phyloP scores from a whole-genome alignment of 306 rosid species.

The Quercus bicolor region DNA sequence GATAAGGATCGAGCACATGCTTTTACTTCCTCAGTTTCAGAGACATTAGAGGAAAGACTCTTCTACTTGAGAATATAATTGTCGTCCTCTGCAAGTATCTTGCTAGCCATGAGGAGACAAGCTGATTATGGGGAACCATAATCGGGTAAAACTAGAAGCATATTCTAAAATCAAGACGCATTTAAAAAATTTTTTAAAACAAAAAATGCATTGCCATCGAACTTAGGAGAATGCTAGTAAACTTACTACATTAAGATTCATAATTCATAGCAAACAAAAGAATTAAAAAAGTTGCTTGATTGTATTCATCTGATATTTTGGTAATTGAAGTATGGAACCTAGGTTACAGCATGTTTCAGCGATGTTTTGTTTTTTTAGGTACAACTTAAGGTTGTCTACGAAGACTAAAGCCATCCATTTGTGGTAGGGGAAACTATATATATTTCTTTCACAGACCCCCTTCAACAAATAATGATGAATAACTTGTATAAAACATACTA shows the following conservation, averaged over 20 bases:
- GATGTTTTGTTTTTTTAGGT: neutral
- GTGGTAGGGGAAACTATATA: constrained; percentile 26
- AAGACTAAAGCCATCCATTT: constrained; percentile 24
- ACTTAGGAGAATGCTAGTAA: constrained; percentile 11
- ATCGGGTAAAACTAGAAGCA: too few relatives aligned
- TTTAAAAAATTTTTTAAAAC: too few relatives aligned
- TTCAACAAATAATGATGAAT: constrained; percentile 31
- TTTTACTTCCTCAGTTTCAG: too few relatives aligned
- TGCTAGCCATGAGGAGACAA: too few relatives aligned
- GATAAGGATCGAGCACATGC: too few relatives aligned
- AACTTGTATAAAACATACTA: constrained; percentile 14
- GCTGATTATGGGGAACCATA: too few relatives aligned
- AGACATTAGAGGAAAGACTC: too few relatives aligned
- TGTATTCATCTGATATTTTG: constrained; percentile 22
- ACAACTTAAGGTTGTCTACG: constrained; percentile 22
- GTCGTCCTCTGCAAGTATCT: too few relatives aligned
- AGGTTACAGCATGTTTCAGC: constrained; percentile 13
- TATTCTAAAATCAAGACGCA: too few relatives aligned
- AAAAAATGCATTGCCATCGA: neutral
- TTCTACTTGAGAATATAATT: too few relatives aligned
- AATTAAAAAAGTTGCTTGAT: constrained; percentile 20
- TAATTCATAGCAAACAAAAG: constrained; percentile 1
- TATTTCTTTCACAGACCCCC: constrained; percentile 40
- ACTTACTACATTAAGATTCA: neutral
- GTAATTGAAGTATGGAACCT: constrained; percentile 22